phyloP scores from a whole-genome alignment of 2,329 filamentous ascomycete species.

The Ceratocystis harringtonii region DNA sequence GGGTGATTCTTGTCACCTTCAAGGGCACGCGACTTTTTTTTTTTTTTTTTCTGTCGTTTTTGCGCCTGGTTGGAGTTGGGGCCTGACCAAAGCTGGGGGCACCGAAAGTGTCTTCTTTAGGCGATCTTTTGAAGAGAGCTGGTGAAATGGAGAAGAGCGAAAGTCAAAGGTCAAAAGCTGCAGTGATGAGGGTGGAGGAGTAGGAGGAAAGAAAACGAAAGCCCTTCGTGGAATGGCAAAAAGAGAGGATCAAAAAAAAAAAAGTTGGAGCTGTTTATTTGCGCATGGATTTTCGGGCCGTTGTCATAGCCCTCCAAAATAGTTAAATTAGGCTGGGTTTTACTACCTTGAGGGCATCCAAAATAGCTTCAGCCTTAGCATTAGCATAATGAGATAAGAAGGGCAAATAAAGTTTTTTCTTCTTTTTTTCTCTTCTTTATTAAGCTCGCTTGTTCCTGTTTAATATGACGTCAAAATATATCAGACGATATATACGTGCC shows the following conservation, averaged over 20 bases:
- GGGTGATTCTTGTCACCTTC: background rate
- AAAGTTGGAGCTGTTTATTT: conserved; percentile 1
- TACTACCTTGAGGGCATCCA: background rate
- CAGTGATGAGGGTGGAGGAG: background rate
- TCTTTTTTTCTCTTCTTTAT: too few species aligned
- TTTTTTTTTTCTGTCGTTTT: background rate
- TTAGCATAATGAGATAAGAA: background rate
- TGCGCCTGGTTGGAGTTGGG: background rate
- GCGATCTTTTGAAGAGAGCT: background rate
- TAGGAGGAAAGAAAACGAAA: background rate
- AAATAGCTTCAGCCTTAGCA: background rate
- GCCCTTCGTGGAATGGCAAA: background rate
- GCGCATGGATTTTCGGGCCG: conserved; percentile 2
- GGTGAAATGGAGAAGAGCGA: background rate
- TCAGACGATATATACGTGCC: too few species aligned
- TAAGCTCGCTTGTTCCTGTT: too few species aligned
- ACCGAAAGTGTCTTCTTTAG: background rate
- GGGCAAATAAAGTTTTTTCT: too few species aligned
- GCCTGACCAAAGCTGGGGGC: background rate
- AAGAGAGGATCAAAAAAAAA: conserved; percentile 6
- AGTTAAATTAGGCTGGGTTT: background rate
- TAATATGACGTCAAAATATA: too few species aligned
- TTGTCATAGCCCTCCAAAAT: background rate
- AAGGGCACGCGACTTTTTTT: background rate
- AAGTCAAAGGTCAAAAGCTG: background rate